phyloP scores from a whole-genome alignment of 495 filamentous ascomycete species.

The Neurospora intermedia region DNA sequence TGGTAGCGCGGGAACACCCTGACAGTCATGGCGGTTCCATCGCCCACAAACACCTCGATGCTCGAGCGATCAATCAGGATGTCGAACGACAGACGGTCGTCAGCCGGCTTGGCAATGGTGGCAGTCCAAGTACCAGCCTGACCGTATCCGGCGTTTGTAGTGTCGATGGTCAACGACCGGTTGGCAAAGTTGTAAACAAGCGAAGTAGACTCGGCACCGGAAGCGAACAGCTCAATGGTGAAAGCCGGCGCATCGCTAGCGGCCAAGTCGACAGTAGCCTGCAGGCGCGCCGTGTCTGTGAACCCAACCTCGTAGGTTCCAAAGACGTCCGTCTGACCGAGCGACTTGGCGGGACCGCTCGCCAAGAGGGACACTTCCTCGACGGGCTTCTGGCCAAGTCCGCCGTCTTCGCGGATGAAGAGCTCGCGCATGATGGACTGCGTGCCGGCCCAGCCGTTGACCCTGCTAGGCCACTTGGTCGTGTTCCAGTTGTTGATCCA shows the following conservation, averaged over 20 bases:
- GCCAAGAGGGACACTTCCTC: neutral
- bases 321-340: neutral
- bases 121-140: neutral
- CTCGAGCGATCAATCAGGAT: neutral
- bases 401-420: neutral
- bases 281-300: neutral
- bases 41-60: neutral
- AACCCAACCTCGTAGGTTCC: neutral
- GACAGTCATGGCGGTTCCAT: neutral
- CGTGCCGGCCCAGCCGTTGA: neutral
- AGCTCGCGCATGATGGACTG: neutral
- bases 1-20: neutral
- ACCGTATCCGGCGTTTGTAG: neutral
- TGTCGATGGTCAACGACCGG: neutral
- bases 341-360: neutral
- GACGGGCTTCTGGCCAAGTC: neutral
- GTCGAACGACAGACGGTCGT: neutral
- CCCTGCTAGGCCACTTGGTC: neutral
- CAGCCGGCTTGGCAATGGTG: neutral
- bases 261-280: neutral
- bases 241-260: neutral
- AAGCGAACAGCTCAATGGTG: neutral
- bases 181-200: neutral
- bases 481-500: neutral
- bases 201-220: neutral